A percentile compares a stretch with the other conserved stretches of the same genome.
Evolutionary conservation across 2,329 filamentous ascomycete species (phyloP).

Genomic region (Pseudogymnoascus sp.): DNA sequence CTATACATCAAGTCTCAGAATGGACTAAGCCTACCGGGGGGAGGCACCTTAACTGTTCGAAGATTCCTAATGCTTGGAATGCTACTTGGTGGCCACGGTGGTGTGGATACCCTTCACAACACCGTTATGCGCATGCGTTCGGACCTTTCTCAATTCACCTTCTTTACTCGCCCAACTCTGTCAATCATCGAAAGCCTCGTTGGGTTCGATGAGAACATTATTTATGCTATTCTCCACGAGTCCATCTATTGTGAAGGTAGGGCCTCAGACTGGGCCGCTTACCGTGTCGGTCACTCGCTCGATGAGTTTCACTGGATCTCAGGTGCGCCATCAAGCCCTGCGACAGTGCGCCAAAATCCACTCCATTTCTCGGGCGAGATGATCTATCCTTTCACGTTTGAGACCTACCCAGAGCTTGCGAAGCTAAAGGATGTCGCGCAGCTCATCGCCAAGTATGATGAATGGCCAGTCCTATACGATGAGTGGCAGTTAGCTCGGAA

Average conservation of each 20-base stretch:
- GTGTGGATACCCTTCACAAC: conserved; percentile 66
- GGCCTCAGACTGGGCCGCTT: conserved; percentile 68
- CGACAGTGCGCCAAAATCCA: conserved; percentile 38
- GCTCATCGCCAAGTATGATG: conserved; percentile 55
- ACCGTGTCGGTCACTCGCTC: conserved; percentile 48
- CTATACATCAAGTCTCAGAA: conserved; percentile 52
- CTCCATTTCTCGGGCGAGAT: conserved; percentile 87
- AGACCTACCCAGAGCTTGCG: conserved; percentile 69
- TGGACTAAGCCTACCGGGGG: conserved; percentile 60
- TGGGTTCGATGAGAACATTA: conserved; percentile 65
- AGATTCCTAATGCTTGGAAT: conserved; percentile 74
- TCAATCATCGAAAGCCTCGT: conserved; percentile 58
- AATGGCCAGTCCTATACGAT: conserved; percentile 75
- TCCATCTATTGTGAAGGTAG: conserved; percentile 69
- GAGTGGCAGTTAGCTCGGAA: conserved; percentile 65
- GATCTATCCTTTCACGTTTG: conserved; percentile 80
- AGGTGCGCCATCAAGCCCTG: conserved; percentile 23
- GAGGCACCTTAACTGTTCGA: conserved; percentile 63
- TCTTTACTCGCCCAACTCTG: conserved; percentile 65
- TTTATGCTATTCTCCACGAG: conserved; percentile 86
- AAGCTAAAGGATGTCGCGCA: conserved; percentile 61
- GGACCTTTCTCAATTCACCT: conserved; percentile 70
- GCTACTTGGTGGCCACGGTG: conserved; percentile 70
- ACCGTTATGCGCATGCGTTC: conserved; percentile 61
- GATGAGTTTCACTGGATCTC: conserved; percentile 42